phyloP scores from a whole-genome alignment of 2,329 filamentous ascomycete genomes.

The Sporothrix protearum region DNA sequence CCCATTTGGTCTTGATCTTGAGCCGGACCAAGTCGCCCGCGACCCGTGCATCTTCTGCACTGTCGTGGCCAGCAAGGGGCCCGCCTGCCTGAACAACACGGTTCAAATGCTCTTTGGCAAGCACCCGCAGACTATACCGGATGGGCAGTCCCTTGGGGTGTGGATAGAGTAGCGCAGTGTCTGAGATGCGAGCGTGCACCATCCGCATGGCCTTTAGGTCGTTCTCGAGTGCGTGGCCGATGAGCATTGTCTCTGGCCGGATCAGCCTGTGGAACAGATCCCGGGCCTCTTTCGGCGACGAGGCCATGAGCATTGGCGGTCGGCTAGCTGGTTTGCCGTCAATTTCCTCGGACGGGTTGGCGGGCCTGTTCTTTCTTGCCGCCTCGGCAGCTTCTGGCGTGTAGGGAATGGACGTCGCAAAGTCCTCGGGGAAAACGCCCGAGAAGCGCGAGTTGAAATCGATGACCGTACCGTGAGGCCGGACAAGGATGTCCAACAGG shows the following conservation, averaged over 20 bases:
- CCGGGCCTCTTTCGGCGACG: constrained; percentile 71
- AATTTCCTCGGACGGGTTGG: constrained; percentile 14
- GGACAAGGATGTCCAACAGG: constrained; percentile 64
- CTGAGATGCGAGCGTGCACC: constrained; percentile 29
- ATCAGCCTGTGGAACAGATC: constrained; percentile 73
- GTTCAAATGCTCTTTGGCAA: constrained; percentile 67
- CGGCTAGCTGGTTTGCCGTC: constrained; percentile 14
- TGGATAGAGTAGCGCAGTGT: constrained; percentile 59
- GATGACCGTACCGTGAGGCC: constrained; percentile 29
- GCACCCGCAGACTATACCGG: constrained; percentile 70
- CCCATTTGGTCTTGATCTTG: constrained; percentile 69
- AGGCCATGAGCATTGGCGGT: constrained; percentile 64
- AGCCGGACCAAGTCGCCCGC: constrained; percentile 80
- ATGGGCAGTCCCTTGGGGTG: constrained; percentile 73
- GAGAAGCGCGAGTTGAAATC: constrained; percentile 77
- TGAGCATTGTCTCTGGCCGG: constrained; percentile 72
- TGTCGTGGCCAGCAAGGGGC: constrained; percentile 70
- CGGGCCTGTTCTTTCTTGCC: background rate
- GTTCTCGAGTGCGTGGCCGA: constrained; percentile 94
- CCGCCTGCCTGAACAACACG: constrained; percentile 65
- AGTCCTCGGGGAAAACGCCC: constrained; percentile 75
- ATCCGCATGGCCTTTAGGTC: constrained; percentile 68
- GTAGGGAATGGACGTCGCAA: constrained; percentile 63
- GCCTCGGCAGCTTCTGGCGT: constrained; percentile 23
- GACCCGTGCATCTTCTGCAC: constrained; percentile 82